Base-by-base conservation (phyloP, 257 asterid species). In the Thymus mandschuricus region DNA sequence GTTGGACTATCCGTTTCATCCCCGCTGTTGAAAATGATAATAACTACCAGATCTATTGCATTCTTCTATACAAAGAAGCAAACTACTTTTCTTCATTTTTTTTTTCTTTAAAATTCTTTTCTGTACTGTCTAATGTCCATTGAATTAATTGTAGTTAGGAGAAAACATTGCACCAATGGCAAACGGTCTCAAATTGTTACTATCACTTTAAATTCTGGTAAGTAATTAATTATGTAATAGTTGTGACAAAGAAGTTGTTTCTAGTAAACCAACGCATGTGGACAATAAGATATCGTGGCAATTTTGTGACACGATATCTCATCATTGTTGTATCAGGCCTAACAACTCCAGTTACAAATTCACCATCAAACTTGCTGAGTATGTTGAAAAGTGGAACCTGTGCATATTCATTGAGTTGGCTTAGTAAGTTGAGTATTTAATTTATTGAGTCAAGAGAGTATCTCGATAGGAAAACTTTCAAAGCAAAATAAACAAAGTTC, bases 301-400 rank as follows among this genome's bases (percentile, higher is more conserved):
- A 81, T 69, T 80, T 94, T 9, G 85, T 92, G 49, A 94, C 95
- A 62, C 97, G 97, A 75, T 94, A 94, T 83, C 92, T 83, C 95
- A 91, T 91, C 83, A 97, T 89, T 66, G 97, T 97, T 78, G 91
- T 78, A 73, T 78, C 88, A 78, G 99, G 98, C 28, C 97, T 87
- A 56, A 91, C 97, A 75, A 94, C 92, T 82, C 89, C 98, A 15
- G 97, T 91, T 46, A 94, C 89, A 40, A 86, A 81, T 79, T 94
- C 98, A 10, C 98, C 99, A 65, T 94, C 98, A 44, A 88, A 94
- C 82, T 94, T 94, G 89, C 89, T 94, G 78, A 91, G 78, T 64
- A 94, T 89, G 89, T 92, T 91, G 88, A 89, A 94, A 78, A 94
- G 96, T 61, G 98, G 98, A 78, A 94, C 97, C 99, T 94, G 67